These are phyloP conservation scores for Sodiomyces alkalinus DNA, from an alignment of 2,329 filamentous ascomycete species.

Conservation along the genomic window DNA sequence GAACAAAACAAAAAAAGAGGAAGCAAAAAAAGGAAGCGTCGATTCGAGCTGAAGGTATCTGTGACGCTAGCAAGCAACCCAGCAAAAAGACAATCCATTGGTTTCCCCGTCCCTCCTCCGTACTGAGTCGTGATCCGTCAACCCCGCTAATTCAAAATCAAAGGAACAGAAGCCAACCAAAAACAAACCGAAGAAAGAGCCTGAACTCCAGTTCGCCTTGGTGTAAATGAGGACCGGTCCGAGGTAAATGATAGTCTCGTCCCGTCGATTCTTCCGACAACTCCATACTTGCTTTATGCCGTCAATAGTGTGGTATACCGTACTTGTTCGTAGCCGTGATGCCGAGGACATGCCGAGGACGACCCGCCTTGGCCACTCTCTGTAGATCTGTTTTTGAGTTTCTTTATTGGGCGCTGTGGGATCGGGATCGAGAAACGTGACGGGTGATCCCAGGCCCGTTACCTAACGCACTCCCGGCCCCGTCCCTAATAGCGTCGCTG, in stretches of 20 bases:
- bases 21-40: not conserved
- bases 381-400: too few species aligned
- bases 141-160: conserved; percentile 1
- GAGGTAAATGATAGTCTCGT: too few species aligned
- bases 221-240: too few species aligned
- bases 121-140: not conserved
- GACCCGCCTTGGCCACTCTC: too few species aligned
- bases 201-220: too few species aligned
- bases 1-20: not conserved
- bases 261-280: too few species aligned
- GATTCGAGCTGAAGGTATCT: not conserved
- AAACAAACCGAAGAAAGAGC: too few species aligned
- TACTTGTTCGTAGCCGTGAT: too few species aligned
- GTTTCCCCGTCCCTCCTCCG: not conserved
- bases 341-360: too few species aligned
- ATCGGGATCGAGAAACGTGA: conserved; percentile 7
- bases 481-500: conserved; percentile 53
- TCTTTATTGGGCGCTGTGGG: conserved; percentile 8
- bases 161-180: not conserved
- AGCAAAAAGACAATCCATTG: too few species aligned
- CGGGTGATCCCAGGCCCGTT: conserved; percentile 9
- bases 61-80: conserved; percentile 1
- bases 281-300: too few species aligned
- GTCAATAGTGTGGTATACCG: too few species aligned
- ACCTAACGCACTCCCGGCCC: conserved; percentile 30